Conservation (phyloP, 2,329 filamentous ascomycete species). For the Gnomoniopsis smithogilvyi region DNA sequence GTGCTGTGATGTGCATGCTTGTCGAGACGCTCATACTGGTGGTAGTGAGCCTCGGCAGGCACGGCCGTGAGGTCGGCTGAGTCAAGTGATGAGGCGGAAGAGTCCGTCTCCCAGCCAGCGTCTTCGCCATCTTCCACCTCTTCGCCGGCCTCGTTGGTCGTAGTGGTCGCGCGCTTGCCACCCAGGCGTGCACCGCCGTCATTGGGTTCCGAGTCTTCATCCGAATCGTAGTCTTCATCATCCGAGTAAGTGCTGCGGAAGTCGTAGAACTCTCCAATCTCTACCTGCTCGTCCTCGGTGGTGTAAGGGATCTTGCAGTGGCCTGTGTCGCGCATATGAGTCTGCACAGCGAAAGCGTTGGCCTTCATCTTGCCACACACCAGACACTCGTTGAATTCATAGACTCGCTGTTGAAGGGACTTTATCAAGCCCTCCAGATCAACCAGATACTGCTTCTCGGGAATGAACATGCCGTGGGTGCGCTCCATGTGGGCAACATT, state of each 20-base stretch:
- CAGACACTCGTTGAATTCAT: conserved; percentile 78
- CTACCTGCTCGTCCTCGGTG: conserved; percentile 83
- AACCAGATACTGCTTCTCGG: conserved; percentile 79
- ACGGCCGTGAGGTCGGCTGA: conserved; percentile 80
- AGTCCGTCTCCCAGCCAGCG: conserved; percentile 95
- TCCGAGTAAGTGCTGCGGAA: conserved; percentile 96
- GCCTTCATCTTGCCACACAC: conserved; percentile 82
- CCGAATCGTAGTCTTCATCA: conserved; percentile 60
- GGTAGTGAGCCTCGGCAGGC: conserved; percentile 67
- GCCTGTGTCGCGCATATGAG: conserved; percentile 94
- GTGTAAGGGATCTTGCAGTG: conserved; percentile 97
- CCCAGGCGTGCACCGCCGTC: conserved; percentile 68
- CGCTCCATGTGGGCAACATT: conserved; percentile 89
- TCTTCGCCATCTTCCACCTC: conserved; percentile 55
- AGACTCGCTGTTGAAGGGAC: conserved; percentile 76
- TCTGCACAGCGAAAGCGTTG: conserved; percentile 78
- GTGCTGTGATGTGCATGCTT: conserved; percentile 75
- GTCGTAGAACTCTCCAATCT: conserved; percentile 95
- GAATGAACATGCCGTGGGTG: conserved; percentile 93
- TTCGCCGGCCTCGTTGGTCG: conserved; percentile 46
- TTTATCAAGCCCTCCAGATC: conserved; percentile 78
- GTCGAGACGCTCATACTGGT: conserved; percentile 69
- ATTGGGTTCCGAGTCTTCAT: conserved; percentile 42
- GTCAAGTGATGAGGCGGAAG: conserved; percentile 81
- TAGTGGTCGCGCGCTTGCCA: conserved; percentile 51